Conservation (phyloP, 2,329 filamentous ascomycete species). For the Colletotrichum sp. region DNA sequence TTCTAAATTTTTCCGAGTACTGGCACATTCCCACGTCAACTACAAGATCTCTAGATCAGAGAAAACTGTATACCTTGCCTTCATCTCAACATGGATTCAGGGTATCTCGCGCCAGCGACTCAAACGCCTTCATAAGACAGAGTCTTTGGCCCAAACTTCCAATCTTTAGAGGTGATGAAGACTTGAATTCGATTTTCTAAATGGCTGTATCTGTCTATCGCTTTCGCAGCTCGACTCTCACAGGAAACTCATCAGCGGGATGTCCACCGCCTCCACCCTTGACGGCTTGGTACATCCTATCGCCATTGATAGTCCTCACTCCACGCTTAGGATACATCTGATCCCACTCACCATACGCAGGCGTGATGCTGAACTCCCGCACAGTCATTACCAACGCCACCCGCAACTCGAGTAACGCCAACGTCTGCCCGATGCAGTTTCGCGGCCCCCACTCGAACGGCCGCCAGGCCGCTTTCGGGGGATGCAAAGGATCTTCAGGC, state of each 20-base stretch:
- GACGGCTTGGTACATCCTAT: neutral
- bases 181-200: neutral
- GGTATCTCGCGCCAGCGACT: neutral
- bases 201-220: neutral
- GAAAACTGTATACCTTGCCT: neutral
- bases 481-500: neutral
- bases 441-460: conserved; percentile 56
- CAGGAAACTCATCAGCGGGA: conserved; percentile 4
- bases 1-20: neutral
- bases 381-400: conserved; percentile 50
- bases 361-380: conserved; percentile 44
- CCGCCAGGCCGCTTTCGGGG: conserved; percentile 47
- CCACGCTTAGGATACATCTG: conserved; percentile 2
- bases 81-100: neutral
- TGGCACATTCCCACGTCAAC: neutral
- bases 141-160: neutral
- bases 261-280: neutral
- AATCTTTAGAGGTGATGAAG: fast-evolving
- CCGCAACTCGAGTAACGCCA: conserved; percentile 54
- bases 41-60: neutral
- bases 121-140: neutral
- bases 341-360: conserved; percentile 5
- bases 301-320: conserved; percentile 24
- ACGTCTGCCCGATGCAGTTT: conserved; percentile 46
- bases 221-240: neutral